Conservation (phyloP, 139 green algal species). For the Chlorella sp. region DNA sequence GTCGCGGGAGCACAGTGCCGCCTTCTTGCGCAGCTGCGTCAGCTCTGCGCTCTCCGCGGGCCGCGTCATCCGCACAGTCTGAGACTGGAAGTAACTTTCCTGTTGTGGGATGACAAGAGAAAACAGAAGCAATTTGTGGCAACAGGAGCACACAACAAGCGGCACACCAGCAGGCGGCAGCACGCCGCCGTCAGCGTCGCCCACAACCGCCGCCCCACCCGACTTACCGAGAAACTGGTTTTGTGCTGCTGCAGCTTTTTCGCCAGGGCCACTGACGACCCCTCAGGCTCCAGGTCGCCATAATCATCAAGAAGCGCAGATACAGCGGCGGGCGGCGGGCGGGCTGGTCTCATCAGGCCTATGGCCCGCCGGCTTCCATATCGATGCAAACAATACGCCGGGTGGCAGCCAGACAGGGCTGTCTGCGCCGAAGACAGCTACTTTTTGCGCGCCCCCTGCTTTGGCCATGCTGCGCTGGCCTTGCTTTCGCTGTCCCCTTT, state of each 20-base stretch:
- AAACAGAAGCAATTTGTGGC: too few relatives aligned
- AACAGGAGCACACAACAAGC: too few relatives aligned
- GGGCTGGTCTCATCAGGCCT: neutral
- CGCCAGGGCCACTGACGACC: too few relatives aligned
- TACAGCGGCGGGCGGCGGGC: neutral
- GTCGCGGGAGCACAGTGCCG: neutral
- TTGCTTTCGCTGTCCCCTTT: neutral
- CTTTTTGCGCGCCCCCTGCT: too few relatives aligned
- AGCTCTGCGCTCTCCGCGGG: neutral
- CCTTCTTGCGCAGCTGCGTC: slow-evolving; percentile 11
- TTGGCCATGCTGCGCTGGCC: too few relatives aligned
- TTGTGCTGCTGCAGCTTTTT: too few relatives aligned
- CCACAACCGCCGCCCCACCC: too few relatives aligned
- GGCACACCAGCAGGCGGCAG: too few relatives aligned
- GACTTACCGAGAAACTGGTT: too few relatives aligned
- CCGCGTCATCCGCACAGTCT: neutral
- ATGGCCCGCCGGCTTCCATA: neutral
- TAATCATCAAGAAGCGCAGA: neutral
- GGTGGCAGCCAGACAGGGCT: neutral
- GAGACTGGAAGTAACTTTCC: slow-evolving; percentile 29
- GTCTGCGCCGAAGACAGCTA: neutral
- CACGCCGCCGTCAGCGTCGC: too few relatives aligned
- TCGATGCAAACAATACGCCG: too few relatives aligned
- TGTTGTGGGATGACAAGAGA: neutral
- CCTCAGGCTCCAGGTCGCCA: neutral